Conservation (phyloP, 805 yeast genomes). For the Lachancea quebecensis region DNA sequence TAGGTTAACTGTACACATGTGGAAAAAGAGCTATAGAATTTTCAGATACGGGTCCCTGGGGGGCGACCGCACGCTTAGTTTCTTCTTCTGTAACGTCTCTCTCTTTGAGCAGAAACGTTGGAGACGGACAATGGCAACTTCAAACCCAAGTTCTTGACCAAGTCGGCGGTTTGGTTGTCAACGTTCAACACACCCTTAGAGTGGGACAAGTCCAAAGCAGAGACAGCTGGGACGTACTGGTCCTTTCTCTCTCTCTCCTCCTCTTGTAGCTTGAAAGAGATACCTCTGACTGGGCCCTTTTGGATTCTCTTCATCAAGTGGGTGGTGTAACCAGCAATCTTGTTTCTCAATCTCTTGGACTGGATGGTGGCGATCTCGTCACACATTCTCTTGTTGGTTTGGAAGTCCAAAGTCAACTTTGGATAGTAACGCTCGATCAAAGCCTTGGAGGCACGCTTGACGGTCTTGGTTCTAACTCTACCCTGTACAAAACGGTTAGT, state of each 20-base stretch:
- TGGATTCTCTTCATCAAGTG: conserved; percentile 99
- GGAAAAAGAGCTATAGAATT: conserved; percentile 15
- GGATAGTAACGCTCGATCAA: conserved; percentile 99
- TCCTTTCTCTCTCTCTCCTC: conserved; percentile 99
- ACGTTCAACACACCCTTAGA: conserved; percentile 94
- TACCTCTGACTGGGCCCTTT: conserved; percentile 99
- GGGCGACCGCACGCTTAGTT: conserved; percentile 39
- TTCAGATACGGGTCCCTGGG: conserved; percentile 1
- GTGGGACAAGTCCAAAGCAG: conserved; percentile 97
- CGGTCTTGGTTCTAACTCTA: conserved; percentile 99
- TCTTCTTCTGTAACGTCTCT: conserved; percentile 91
- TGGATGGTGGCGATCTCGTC: conserved; percentile 98
- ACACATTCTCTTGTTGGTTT: conserved; percentile 99
- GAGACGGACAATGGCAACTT: conserved; percentile 79
- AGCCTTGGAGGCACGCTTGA: conserved; percentile 99
- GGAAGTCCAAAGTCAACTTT: conserved; percentile 98
- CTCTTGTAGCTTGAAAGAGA: conserved; percentile 99
- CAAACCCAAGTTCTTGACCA: conserved; percentile 91
- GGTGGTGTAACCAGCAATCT: conserved; percentile 99
- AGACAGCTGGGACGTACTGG: conserved; percentile 99
- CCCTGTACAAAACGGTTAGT: conserved; percentile 52
- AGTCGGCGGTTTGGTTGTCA: conserved; percentile 93
- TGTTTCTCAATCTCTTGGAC: conserved; percentile 99
- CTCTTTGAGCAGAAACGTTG: conserved; percentile 84
- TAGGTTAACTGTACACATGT: conserved; percentile 18